Base-by-base conservation (phyloP, 2,329 filamentous ascomycete species). In the Cyclaneusma minus region DNA sequence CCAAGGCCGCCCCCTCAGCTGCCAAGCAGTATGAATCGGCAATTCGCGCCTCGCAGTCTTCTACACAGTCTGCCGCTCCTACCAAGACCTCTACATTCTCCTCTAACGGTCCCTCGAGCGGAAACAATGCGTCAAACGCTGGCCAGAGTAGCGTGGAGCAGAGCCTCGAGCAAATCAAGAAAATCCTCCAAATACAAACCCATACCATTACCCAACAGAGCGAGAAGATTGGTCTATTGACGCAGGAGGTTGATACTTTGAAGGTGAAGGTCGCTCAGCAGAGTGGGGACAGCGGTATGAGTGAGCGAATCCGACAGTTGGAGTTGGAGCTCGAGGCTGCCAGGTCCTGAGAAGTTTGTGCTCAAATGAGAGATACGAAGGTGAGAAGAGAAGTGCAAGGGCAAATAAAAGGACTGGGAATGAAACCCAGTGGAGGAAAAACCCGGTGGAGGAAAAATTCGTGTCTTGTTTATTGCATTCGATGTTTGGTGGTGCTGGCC, bases 141-240 rank as follows among this genome's bases (percentile, higher is more conserved):
- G n/a, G n/a, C n/a, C n/a, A n/a, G n/a, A n/a, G n/a, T 8, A 8
- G 18, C 18, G 62, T 82, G 8, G 70, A 76, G 41, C 58, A 68
- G 16, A 71, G 75, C 5, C 64, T 93, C 22, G 60, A 68, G 19
- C 68, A 85, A 42, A 89, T 92, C 54, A 87, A 81, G 54, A 58
- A 66, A 29, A 56, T 89, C 40, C 60, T 94, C 17, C 70, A 81
- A 48, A 64, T 68, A 36, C 84, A 93, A 54, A 81, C 68, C 29
- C 70, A 68, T 56, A 70, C 83, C 37, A 80, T 93, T 45, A 69
- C 61, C 34, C 61, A 68, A n/a, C 79, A 93, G 54, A 78, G 68
- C 25, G 65, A 79, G 44, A 75, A 84, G 49, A 83, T 91, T 40
- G 62, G 62, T 25, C 59, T 62, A 15, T 55, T 92, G 24, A 68